These are phyloP conservation scores for Blepharisma undulans DNA, from an alignment of 169 alveolate species.

Conservation along the genomic window DNA sequence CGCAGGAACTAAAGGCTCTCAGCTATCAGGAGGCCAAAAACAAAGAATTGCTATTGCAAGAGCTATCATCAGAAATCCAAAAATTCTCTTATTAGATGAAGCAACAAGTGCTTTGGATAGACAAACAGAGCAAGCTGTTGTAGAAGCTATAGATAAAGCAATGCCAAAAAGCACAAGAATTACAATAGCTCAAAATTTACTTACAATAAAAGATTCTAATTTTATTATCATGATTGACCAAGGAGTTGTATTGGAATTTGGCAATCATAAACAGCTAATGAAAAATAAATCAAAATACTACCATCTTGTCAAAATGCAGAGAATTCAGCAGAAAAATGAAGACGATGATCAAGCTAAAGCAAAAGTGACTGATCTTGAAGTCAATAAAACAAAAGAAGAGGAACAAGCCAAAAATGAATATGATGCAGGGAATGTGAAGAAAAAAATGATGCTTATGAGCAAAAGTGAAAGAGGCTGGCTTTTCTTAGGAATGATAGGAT, in stretches of 20 bases:
- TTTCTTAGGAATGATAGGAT: neutral
- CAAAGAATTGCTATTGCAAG: slow-evolving; percentile 82
- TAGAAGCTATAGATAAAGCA: slow-evolving; percentile 73
- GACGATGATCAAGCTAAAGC: neutral
- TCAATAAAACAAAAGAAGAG: neutral
- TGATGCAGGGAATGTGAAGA: neutral
- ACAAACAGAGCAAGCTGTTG: slow-evolving; percentile 72
- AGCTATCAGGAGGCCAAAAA: slow-evolving; percentile 74
- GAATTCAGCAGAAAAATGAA: neutral
- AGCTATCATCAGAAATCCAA: slow-evolving; percentile 65
- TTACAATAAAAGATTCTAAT: slow-evolving; percentile 66
- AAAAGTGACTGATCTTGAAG: neutral
- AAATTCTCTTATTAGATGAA: slow-evolving; percentile 72
- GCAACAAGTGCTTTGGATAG: slow-evolving; percentile 83
- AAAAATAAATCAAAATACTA: slow-evolving; percentile 8
- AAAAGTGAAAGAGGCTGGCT: neutral
- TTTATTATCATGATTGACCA: slow-evolving; percentile 50
- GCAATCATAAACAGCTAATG: slow-evolving; percentile 57
- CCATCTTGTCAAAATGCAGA: neutral
- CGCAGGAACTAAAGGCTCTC: slow-evolving; percentile 66
- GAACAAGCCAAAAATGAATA: neutral
- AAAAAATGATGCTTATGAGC: neutral
- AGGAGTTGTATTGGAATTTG: slow-evolving; percentile 65
- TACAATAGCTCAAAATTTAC: slow-evolving; percentile 71
- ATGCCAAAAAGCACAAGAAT: slow-evolving; percentile 61